A percentile compares a stretch with the other conserved stretches of the same genome.
Evolutionary conservation across 1,284 basidiomycete species (phyloP).

Genomic region (Ceratobasidium sp.): DNA sequence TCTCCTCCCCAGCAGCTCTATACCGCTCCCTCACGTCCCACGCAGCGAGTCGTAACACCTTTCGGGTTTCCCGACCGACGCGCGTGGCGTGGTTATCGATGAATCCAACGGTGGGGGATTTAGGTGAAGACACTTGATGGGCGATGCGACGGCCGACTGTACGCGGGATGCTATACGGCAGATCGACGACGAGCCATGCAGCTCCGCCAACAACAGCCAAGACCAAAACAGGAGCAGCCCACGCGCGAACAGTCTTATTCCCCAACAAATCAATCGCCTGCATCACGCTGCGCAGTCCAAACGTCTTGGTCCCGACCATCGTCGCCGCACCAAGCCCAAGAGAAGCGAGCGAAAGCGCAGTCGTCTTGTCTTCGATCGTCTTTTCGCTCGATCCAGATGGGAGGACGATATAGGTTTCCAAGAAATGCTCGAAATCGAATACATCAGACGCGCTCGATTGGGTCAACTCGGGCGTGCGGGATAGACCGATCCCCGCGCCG

Average conservation of each 20-base stretch:
- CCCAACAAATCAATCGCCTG: conserved; percentile 87
- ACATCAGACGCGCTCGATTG: conserved; percentile 86
- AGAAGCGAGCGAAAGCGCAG: conserved; percentile 79
- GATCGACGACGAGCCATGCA: conserved; percentile 88
- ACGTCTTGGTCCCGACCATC: conserved; percentile 84
- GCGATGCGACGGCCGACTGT: conserved; percentile 88
- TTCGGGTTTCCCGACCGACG: conserved; percentile 89
- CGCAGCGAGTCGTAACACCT: conserved; percentile 92
- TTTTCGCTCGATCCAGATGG: conserved; percentile 55
- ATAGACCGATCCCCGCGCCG: conserved; percentile 80
- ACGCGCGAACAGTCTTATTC: conserved; percentile 86
- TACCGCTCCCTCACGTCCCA: conserved; percentile 94
- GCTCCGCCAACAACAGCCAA: conserved; percentile 81
- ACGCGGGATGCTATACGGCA: conserved; percentile 92
- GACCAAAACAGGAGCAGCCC: conserved; percentile 89
- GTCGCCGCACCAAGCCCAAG: conserved; percentile 89
- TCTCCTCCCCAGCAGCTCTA: conserved; percentile 83
- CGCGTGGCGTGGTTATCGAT: conserved; percentile 79
- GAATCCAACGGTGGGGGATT: conserved; percentile 64
- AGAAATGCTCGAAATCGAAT: conserved; percentile 89
- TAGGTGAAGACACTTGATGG: conserved; percentile 66
- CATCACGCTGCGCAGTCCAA: conserved; percentile 84
- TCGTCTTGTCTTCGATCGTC: conserved; percentile 67
- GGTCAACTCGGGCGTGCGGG: conserved; percentile 74
- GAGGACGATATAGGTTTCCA: conserved; percentile 76